Percentiles rank a stretch among this genome's conserved stretches.
Conservation (phyloP, 2,329 filamentous ascomycete species). For the Byssothecium circinans region DNA sequence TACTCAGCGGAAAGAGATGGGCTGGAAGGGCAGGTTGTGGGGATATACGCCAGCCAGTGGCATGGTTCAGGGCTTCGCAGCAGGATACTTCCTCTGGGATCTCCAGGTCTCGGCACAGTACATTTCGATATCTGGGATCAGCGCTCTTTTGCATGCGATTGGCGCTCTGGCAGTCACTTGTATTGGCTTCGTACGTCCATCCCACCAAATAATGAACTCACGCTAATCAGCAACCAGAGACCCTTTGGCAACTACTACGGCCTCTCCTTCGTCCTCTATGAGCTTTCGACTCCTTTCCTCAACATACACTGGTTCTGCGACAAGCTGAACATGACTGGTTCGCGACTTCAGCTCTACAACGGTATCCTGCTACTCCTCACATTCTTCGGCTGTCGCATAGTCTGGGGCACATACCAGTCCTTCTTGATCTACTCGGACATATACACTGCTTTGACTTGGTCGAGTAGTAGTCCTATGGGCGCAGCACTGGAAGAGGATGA, state of each 20-base stretch:
- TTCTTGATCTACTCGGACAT: conserved; percentile 66
- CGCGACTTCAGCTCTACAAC: conserved; percentile 73
- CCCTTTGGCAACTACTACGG: conserved; percentile 85
- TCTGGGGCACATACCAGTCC: conserved; percentile 76
- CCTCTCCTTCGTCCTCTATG: conserved; percentile 79
- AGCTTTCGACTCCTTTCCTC: conserved; percentile 80
- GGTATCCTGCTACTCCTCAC: conserved; percentile 69
- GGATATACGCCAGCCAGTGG: conserved; percentile 75
- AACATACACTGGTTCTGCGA: conserved; percentile 92
- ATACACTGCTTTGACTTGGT: conserved; percentile 50
- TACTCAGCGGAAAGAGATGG: conserved; percentile 66
- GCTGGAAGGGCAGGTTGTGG: conserved; percentile 71
- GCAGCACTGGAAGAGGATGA: conserved; percentile 31
- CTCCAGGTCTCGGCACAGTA: conserved; percentile 68
- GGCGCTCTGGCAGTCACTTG: conserved; percentile 73
- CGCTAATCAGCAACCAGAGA: conserved; percentile 55
- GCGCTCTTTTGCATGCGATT: conserved; percentile 73
- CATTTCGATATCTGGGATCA: conserved; percentile 70
- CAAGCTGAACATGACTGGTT: conserved; percentile 78
- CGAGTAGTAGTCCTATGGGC: conserved; percentile 15
- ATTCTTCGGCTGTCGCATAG: conserved; percentile 74
- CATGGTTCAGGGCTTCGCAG: conserved; percentile 74
- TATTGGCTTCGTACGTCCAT: conserved; percentile 71
- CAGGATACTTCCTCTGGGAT: conserved; percentile 85
- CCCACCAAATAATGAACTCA: background rate